Conservation (phyloP, 352 stramenopile species). For the Pythium dissotocum region DNA sequence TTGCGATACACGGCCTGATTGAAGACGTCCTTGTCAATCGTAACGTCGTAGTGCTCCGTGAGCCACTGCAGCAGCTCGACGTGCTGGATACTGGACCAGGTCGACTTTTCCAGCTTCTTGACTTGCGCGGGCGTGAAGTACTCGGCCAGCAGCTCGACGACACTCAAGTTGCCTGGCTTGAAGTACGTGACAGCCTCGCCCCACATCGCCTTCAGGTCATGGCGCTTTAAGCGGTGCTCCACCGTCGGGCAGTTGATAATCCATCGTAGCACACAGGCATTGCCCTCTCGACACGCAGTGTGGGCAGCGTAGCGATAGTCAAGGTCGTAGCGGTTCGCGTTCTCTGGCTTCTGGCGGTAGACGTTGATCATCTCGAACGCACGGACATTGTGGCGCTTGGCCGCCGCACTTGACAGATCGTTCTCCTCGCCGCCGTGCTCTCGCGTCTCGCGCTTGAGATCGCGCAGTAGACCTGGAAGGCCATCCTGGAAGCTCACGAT, state of each 20-base stretch:
- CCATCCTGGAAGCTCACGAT: constrained; percentile 5
- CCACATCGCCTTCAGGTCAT: background rate
- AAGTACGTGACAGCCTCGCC: background rate
- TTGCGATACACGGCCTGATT: background rate
- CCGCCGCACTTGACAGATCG: background rate
- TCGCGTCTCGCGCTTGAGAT: background rate
- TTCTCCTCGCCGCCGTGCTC: background rate
- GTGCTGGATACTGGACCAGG: background rate
- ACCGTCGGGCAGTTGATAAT: background rate
- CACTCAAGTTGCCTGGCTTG: background rate
- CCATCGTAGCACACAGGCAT: background rate
- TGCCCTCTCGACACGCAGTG: background rate
- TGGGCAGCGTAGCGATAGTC: background rate
- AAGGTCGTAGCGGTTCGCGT: background rate
- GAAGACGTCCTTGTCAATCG: background rate
- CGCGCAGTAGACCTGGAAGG: background rate
- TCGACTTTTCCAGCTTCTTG: background rate
- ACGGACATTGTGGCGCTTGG: background rate
- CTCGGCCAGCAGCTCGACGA: background rate
- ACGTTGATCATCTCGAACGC: constrained; percentile 2
- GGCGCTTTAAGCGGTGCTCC: background rate
- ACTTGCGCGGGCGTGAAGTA: constrained; percentile 2
- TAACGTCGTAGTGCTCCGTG: background rate
- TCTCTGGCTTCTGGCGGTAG: background rate
- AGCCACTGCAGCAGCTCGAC: constrained; percentile 4